Percentiles rank a stretch among this genome's conserved stretches.
Conservation (phyloP, 108 stramenopile species). For the Pelagomonas calceolata region DNA sequence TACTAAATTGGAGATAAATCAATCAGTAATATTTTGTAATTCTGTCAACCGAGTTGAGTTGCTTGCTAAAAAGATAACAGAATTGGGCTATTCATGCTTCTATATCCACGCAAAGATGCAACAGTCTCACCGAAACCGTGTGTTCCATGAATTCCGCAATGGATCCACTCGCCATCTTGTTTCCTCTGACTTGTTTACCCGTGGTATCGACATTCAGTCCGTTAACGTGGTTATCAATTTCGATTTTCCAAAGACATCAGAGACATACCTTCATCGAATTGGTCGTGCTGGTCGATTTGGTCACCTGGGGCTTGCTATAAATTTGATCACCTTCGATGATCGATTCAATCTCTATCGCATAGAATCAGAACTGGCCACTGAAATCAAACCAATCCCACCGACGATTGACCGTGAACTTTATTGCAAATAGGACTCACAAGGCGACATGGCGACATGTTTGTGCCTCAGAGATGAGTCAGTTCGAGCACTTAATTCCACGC, state of each 20-base stretch:
- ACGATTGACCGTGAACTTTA: conserved; percentile 89
- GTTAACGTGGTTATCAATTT: conserved; percentile 98
- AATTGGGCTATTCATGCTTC: conserved; percentile 97
- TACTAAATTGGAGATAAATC: conserved; percentile 93
- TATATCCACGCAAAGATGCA: conserved; percentile 99
- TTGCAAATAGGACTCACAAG: conserved; percentile 56
- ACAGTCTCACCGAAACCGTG: conserved; percentile 90
- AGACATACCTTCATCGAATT: conserved; percentile 97
- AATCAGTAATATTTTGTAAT: conserved; percentile 98
- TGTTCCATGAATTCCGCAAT: conserved; percentile 97
- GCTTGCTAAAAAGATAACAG: conserved; percentile 94
- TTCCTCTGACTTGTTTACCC: conserved; percentile 83
- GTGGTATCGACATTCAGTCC: conserved; percentile 98
- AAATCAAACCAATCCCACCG: conserved; percentile 91
- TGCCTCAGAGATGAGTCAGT: too few species aligned
- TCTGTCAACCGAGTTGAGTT: conserved; percentile 96
- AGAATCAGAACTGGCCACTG: conserved; percentile 92
- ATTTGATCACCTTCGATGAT: conserved; percentile 94
- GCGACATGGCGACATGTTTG: too few species aligned
- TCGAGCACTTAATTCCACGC: too few species aligned
- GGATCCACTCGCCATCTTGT: conserved; percentile 94
- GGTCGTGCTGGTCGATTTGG: conserved; percentile 96
- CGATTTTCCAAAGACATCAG: conserved; percentile 96
- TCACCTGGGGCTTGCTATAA: conserved; percentile 93
- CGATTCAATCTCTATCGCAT: conserved; percentile 58